These are phyloP conservation scores for Lyophyllum atratum DNA, from an alignment of 768 basidiomycete species.

Conservation along the genomic window DNA sequence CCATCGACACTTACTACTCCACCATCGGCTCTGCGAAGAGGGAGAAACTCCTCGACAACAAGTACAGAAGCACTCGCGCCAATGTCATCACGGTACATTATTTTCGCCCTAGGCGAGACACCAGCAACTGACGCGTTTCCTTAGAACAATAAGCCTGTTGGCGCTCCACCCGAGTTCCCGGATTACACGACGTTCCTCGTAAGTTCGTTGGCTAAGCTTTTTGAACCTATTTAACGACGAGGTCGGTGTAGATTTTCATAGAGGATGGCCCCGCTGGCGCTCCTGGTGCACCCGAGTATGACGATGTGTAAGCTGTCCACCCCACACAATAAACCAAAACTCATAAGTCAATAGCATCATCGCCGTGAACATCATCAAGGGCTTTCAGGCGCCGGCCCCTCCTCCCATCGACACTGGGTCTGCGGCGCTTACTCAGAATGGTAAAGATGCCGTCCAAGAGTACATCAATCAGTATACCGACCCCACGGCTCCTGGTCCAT, in stretches of 20 bases:
- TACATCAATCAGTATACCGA: slow-evolving; percentile 7
- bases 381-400: background rate
- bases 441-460: slow-evolving; percentile 6
- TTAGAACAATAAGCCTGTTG: slow-evolving; percentile 1
- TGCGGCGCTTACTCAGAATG: slow-evolving; percentile 1
- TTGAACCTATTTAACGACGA: background rate
- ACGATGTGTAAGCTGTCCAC: slow-evolving; percentile 6
- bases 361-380: slow-evolving; percentile 9
- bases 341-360: slow-evolving; percentile 3
- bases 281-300: slow-evolving; percentile 3
- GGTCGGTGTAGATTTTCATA: slow-evolving; percentile 3
- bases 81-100: slow-evolving; percentile 5
- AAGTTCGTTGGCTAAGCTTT: background rate
- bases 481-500: slow-evolving; percentile 1
- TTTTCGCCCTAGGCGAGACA: background rate
- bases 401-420: slow-evolving; percentile 6
- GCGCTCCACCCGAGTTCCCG: slow-evolving; percentile 1
- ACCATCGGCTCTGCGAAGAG: background rate
- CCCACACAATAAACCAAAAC: background rate
- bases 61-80: slow-evolving; percentile 4
- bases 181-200: slow-evolving; percentile 5
- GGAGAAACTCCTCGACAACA: background rate
- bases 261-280: slow-evolving; percentile 1
- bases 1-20: slow-evolving; percentile 3
- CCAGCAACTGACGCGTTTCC: background rate